Evolutionary conservation across 306 rosid species (phyloP), one percentile per base, ranked within the genome.

Genomic region (Acmispon strigosus): DNA sequence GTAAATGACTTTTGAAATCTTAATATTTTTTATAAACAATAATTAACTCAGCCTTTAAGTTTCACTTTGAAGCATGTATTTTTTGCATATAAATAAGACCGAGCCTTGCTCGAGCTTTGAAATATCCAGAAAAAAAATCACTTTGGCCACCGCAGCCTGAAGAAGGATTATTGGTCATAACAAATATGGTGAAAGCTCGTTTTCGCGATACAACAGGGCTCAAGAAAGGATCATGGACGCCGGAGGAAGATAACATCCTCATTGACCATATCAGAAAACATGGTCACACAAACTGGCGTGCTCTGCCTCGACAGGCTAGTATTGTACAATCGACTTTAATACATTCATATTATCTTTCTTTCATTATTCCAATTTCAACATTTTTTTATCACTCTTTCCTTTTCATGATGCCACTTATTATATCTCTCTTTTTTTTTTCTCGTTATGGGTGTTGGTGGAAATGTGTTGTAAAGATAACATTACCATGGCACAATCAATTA

Each of bases 251-350:
- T 41, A 82, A 50, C 1, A 44, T 85, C 5, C 96, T 91, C 72
- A 75, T 81, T 82, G 48, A 48, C 62, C 81, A 85, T 59, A 81
- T 91, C 77, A 76, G 72, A 8, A 81, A 36, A 6, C 16, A 84
- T 50, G 97, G 96, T 70, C 96, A 91, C 47, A 68, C 66, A 16
- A 91, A 91, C 45, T 91, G 97, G 97, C 75, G 96, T 53, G 91
- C 92, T 13, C 91, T 91, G 12, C 97, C 97, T 10, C 82, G 75
- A 73, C 89, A 61, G 20, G 89, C 97, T 7, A 96, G 96, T 91
- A 27, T 27, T 27, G 24, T 22, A 22, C 24, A 22, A 22, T 3
- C 24, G 3, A n/a, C n/a, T n/a, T n/a, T n/a, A n/a, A n/a, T n/a
- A n/a, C n/a, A n/a, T n/a, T n/a, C n/a, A n/a, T n/a, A n/a, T n/a